phyloP scores from a whole-genome alignment of 176 grass and related monocot species.

The Triticum aestivum region IWGSC_CS_RefSeq_v2.1 NC_057803.1:72547490-72547989 shows the following conservation, averaged over 20 bases:
- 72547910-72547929: background rate
- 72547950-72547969: too few relatives aligned
- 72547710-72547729: conserved; percentile 59
- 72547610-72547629: background rate
- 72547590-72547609: background rate
- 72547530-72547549: background rate
- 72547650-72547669: background rate
- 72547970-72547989: too few relatives aligned
- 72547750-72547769: conserved; percentile 72
- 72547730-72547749: conserved; percentile 74
- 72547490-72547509: background rate
- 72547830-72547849: background rate
- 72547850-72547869: background rate
- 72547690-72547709: conserved; percentile 78
- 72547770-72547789: conserved; percentile 70
- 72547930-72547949: background rate
- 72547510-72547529: background rate
- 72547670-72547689: conserved; percentile 38
- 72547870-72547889: background rate
- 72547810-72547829: conserved; percentile 60
- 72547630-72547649: background rate
- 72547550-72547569: background rate
- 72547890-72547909: background rate
- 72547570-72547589: background rate
- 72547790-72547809: conserved; percentile 64